phyloP scores from a whole-genome alignment of 768 basidiomycete species.

The Kwoniella heveanensis region DNA sequence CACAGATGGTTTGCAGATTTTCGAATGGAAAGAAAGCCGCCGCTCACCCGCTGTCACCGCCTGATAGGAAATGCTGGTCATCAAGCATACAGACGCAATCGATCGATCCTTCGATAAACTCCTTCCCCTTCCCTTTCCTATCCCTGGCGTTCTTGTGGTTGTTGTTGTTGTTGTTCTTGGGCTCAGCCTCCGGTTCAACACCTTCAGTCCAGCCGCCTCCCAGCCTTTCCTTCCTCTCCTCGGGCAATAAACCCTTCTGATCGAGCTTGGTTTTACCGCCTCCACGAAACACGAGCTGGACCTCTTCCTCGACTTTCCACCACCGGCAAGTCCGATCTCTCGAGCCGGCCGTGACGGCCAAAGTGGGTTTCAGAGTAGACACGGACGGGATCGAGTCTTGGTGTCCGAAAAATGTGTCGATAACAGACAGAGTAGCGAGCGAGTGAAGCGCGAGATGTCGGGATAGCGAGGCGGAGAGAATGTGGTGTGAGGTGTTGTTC shows the following conservation, averaged over 20 bases:
- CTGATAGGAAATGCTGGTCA: slow-evolving; percentile 86
- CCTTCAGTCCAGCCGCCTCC: slow-evolving; percentile 56
- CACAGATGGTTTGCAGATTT: too few species aligned
- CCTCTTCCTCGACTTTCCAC: slow-evolving; percentile 97
- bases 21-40: too few species aligned
- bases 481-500: slow-evolving; percentile 63
- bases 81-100: slow-evolving; percentile 95
- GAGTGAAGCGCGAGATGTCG: slow-evolving; percentile 64
- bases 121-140: slow-evolving; percentile 57
- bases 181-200: slow-evolving; percentile 61
- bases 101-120: slow-evolving; percentile 83
- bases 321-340: slow-evolving; percentile 88
- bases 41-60: slow-evolving; percentile 94
- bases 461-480: slow-evolving; percentile 83
- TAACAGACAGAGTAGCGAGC: slow-evolving; percentile 75
- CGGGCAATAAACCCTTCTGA: slow-evolving; percentile 65
- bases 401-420: slow-evolving; percentile 96
- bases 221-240: slow-evolving; percentile 67
- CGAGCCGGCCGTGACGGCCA: slow-evolving; percentile 81
- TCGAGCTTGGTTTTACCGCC: slow-evolving; percentile 74
- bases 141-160: slow-evolving; percentile 27
- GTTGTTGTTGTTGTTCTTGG: slow-evolving; percentile 18
- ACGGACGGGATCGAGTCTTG: slow-evolving; percentile 81
- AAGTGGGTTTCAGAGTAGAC: slow-evolving; percentile 79
- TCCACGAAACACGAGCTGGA: slow-evolving; percentile 91